Base-by-base conservation (phyloP, 202 grass and related monocot species). In the Sporobolus alterniflorus region DNA sequence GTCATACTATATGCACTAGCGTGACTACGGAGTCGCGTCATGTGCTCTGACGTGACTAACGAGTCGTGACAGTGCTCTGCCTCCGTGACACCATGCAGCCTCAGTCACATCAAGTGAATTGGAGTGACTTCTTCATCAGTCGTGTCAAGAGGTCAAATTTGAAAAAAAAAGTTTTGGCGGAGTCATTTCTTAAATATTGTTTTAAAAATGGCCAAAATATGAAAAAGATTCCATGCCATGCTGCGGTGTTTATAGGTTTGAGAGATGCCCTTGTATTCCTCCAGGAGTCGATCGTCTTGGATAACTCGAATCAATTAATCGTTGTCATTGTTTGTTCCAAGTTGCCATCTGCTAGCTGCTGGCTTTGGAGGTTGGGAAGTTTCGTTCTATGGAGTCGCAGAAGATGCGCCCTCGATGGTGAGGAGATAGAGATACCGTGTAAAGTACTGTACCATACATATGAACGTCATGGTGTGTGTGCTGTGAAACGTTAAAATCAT, bases 321-420 rank as follows among this genome's bases (percentile, higher is more conserved):
- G 36, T 39, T 39, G 36, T 39, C 8, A 39, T 4, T 39, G 36
- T 39, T 8, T 6, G 10, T 41, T 57, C 72, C 55, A 65, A 85
- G 56, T 82, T 76, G 82, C 31, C 59, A 67, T 83, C 76, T 80
- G 76, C 33, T n/a, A n/a, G n/a, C n/a, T 67, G 84, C 63, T 69
- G 69, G 82, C 76, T 40, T 89, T 64, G 76, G 70, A 81, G 5
- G 54, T 48, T 48, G 76, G 43, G 87, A 89, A 82, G 72, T 76
- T 85, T 89, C n/a, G n/a, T n/a, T n/a, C 74, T 70, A 73, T 77
- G 73, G 87, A 65, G 65, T 50, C 50, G 77, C 77, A 82, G 39
- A 82, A 89, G 82, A 75, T 76, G 78, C n/a, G n/a, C 77, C 39
- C 77, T 89, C 72, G 82, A 54, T 59, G 60, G 60, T 26, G 66